Evolutionary conservation across 805 yeast genomes (phyloP), one percentile per base, ranked within the genome.

Genomic region (Wickerhamiella dianesei): DNA sequence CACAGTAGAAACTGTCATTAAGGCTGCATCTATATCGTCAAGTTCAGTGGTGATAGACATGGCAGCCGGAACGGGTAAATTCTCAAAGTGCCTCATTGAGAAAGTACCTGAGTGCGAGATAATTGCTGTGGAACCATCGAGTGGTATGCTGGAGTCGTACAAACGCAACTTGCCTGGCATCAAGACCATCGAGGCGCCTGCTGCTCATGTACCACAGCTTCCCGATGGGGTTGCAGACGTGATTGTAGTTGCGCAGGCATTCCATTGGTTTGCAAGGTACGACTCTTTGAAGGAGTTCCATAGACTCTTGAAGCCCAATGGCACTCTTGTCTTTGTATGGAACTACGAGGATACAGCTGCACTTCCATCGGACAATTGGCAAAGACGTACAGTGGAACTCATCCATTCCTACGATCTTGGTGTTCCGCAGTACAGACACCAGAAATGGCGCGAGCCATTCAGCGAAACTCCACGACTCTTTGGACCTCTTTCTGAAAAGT

Each of bases 21-120:
- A 54, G 3, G 66, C 64, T 9, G 56, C 73, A 22, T 60, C 59
- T 0, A 54, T 76, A 18, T 50, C 56, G 1, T 36, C 46, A 2
- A 64, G 64, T n/a, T 51, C 61, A n/a, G 53, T 47, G 21, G 58
- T 64, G 6, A 50, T 65, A 8, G 83, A 78, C 44, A 55, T 78
- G 18, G 83, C 80, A 1, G 73, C 75, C 12, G 83, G 82, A 0
- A 78, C 82, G 0, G 82, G 83, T 8, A 77, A 77, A 53, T 78
- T 77, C 63, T 19, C 41, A 5, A 19, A 18, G 21, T 9, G 25
- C 12, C 21, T 14, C 21, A 60, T 64, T 2, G 55, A 57, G 17
- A 55, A 59, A 40, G 75, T 76, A 2, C 68, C 71, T 63, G 37
- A 50, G 0, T 61, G 58, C 35, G 63, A 68, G 36, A 52, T 75